phyloP scores from a whole-genome alignment of 2,329 filamentous ascomycete genomes.

The Mycosphaerella arachidis region DNA sequence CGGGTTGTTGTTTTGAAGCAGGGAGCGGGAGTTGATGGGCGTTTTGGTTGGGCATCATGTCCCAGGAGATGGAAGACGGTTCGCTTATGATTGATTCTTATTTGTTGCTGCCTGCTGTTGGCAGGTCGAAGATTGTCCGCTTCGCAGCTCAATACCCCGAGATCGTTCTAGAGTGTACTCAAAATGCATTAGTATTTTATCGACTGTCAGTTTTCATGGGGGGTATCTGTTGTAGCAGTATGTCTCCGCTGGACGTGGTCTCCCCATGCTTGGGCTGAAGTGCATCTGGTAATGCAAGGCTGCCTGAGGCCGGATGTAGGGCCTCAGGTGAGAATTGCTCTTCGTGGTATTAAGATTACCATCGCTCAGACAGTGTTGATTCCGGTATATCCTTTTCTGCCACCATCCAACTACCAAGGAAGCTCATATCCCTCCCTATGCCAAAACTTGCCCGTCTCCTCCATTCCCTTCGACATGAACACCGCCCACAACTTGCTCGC shows the following conservation, averaged over 20 bases:
- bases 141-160: conserved; percentile 11
- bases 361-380: neutral
- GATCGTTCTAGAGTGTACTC: neutral
- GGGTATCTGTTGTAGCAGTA: neutral
- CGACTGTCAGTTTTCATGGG: neutral
- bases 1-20: neutral
- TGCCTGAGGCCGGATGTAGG: neutral
- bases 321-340: neutral
- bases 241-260: neutral
- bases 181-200: neutral
- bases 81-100: neutral
- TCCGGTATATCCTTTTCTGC: neutral
- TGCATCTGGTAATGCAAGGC: neutral
- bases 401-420: conserved; percentile 37
- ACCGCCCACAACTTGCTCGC: conserved; percentile 43
- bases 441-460: conserved; percentile 43
- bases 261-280: neutral
- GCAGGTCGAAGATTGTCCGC: neutral
- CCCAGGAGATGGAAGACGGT: neutral
- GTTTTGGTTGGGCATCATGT: neutral
- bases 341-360: too few species aligned
- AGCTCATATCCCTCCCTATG: conserved; percentile 43
- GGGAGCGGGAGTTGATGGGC: neutral
- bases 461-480: conserved; percentile 37
- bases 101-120: neutral